Percentiles rank a stretch among this genome's conserved stretches.
Conservation (phyloP, 441 rosid species). For the Capsella rubella region DNA sequence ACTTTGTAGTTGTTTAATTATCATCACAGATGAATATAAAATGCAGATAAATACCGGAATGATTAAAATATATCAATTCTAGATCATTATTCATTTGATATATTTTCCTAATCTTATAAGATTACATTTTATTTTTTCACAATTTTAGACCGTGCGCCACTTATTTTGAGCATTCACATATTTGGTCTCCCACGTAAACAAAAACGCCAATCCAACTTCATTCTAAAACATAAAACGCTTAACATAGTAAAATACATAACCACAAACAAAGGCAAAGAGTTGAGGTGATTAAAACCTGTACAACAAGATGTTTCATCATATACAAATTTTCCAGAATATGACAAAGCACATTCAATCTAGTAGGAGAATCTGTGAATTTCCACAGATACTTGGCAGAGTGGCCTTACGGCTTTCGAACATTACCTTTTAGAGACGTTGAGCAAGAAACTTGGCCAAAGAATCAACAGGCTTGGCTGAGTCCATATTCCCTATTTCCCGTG, state of each 20-base stretch:
- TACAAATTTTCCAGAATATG: background rate
- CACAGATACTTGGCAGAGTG: conserved; percentile 72
- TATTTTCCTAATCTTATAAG: background rate
- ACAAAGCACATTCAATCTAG: background rate
- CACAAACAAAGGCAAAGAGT: conserved; percentile 14
- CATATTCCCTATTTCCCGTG: conserved; percentile 41
- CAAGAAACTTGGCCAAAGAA: conserved; percentile 64
- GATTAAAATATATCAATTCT: background rate
- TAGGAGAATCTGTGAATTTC: conserved; percentile 16
- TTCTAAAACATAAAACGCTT: too few species aligned
- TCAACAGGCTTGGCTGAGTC: conserved; percentile 68
- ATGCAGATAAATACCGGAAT: background rate
- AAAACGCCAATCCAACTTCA: too few species aligned
- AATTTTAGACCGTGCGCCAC: too few species aligned
- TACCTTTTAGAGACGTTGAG: conserved; percentile 61
- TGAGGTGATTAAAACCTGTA: conserved; percentile 1
- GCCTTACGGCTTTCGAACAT: conserved; percentile 63
- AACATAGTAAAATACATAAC: background rate
- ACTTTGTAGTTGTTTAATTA: background rate
- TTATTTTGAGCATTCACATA: too few species aligned
- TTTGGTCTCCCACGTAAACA: too few species aligned
- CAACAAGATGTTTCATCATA: background rate
- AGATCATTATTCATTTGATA: background rate
- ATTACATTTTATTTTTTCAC: background rate
- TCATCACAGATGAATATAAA: background rate